Base-by-base conservation (phyloP, 768 basidiomycete genomes). In the Panellus pusillus region DNA sequence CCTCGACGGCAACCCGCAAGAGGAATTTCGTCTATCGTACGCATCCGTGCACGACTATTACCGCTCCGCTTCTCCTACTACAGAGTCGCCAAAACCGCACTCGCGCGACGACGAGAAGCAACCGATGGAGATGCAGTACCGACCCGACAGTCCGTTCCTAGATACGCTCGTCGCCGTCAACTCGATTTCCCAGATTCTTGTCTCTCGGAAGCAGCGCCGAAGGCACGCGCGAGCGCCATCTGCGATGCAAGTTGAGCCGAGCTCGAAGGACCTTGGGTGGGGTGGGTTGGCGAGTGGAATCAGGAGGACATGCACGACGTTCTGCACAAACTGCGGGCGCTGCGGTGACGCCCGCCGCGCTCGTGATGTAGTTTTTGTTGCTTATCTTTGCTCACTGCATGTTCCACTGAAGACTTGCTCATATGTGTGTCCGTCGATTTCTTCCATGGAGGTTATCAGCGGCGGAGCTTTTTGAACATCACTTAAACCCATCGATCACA, bases 91-190 rank as follows among this genome's bases (percentile, higher is more conserved):
- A 2, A 19, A 36, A 20, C 4, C 24, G n/a, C 32, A 35, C 19
- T 18, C 50, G 20, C 38, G 27, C n/a, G 24, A 32, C 24, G 4
- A n/a, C 24, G 14, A n/a, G 9, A 27, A n/a, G 19, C 27, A 7
- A 9, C 24, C 43, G 12, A 6, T 14, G 28, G 13, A 24, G 24
- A 24, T 35, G 14, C 31, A 42, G 9, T 44, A 27, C 5, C 55
- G 49, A 8, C 55, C 55, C 4, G 56, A 57, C 42, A 52, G 50
- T 8, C 56, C 56, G n/a, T 57, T 52, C 44, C 35, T 53, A 20
- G 57, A 54, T 18, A 47, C 47, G 35, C 19, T 53, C 38, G 39
- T 58, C 18, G 48, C 47, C 14, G 47, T 50, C 4, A 53, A 58
- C 17, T 49, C 52, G 31, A 35, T 35, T 3, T 35, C 32, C 14